Conservation (phyloP, 345 rosid species). For the Pseudoturritis turrita region DNA sequence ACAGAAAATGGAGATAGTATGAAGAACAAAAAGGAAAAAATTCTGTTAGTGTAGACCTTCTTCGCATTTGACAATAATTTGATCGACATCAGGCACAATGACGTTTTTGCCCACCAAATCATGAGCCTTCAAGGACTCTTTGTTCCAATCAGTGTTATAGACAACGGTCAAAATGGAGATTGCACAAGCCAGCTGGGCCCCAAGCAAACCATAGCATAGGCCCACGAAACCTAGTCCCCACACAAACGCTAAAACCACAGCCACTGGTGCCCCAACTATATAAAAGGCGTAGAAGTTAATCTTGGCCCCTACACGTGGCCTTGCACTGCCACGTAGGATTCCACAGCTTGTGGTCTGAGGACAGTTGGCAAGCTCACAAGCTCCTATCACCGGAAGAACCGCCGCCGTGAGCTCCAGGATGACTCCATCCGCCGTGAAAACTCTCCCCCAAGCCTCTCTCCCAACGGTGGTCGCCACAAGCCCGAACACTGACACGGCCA, state of each 20-base stretch:
- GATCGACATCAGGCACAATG: slow-evolving; percentile 33
- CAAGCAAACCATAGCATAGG: slow-evolving; percentile 80
- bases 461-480: slow-evolving; percentile 59
- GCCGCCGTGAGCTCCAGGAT: slow-evolving; percentile 51
- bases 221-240: slow-evolving; percentile 71
- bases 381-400: slow-evolving; percentile 73
- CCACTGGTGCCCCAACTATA: slow-evolving; percentile 79
- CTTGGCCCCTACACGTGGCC: slow-evolving; percentile 68
- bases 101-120: slow-evolving; percentile 49
- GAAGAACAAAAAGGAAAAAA: not conserved
- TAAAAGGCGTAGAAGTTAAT: slow-evolving; percentile 77
- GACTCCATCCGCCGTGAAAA: slow-evolving; percentile 52
- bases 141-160: slow-evolving; percentile 75
- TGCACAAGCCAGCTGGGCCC: slow-evolving; percentile 75
- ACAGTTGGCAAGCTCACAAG: slow-evolving; percentile 91
- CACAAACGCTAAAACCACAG: slow-evolving; percentile 55
- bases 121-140: slow-evolving; percentile 62
- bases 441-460: slow-evolving; percentile 60
- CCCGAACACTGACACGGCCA: slow-evolving; percentile 48
- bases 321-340: slow-evolving; percentile 73
- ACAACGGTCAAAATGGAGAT: slow-evolving; percentile 59
- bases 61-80: slow-evolving; percentile 37
- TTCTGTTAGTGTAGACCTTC: slow-evolving; percentile 28
- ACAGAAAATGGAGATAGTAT: slow-evolving; percentile 1
- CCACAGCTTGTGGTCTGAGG: slow-evolving; percentile 96